These are phyloP conservation scores for Dendrocalamus sinicus DNA, from an alignment of 176 grass and related monocot genomes.

Conservation along the genomic window DNA sequence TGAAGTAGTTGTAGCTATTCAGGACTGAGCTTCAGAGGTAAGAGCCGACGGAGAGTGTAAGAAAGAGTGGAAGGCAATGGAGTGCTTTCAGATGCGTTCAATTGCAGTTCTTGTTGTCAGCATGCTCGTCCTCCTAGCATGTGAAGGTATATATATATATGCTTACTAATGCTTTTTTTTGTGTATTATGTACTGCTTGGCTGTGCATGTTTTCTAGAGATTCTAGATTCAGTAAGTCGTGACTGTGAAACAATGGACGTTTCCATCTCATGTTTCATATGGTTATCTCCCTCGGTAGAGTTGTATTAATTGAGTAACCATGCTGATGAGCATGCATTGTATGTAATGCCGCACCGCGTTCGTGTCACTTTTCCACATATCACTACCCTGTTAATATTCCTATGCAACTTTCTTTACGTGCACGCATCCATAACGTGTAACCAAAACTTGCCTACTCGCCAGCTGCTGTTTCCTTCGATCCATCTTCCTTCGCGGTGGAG, in stretches of 20 bases:
- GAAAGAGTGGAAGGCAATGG: neutral
- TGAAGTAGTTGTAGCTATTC: too few species aligned
- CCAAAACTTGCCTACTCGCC: neutral
- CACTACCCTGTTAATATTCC: neutral
- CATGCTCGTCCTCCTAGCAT: neutral
- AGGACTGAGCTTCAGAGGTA: too few species aligned
- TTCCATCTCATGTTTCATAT: too few species aligned
- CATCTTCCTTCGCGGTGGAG: neutral
- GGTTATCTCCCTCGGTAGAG: too few species aligned
- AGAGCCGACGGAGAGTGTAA: too few species aligned
- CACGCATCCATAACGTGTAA: neutral
- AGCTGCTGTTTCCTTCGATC: neutral
- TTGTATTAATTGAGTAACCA: too few species aligned
- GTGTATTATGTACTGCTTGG: neutral
- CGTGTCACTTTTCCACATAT: too few species aligned
- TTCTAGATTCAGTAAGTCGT: too few species aligned
- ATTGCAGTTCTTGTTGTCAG: too few species aligned
- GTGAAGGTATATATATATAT: neutral
- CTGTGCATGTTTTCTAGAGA: neutral
- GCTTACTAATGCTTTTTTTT: neutral
- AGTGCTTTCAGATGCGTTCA: neutral
- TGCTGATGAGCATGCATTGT: too few species aligned
- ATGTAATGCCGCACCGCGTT: too few species aligned
- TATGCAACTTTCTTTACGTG: neutral
- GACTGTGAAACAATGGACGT: too few species aligned